These are phyloP conservation scores for Tetraselmis chui DNA, from an alignment of 139 green algal species.

Conservation along the genomic window DNA sequence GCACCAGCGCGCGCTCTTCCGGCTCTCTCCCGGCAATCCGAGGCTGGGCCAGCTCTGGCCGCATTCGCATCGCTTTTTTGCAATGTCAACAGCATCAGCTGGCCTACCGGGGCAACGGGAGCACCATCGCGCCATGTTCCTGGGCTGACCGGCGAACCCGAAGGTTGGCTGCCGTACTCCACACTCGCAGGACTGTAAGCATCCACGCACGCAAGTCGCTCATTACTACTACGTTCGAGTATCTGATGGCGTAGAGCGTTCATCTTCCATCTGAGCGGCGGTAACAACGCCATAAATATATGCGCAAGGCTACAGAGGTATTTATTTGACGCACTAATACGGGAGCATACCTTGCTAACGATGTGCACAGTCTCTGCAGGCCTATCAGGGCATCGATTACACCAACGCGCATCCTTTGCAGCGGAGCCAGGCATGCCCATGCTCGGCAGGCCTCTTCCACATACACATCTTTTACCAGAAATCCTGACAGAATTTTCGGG, in stretches of 20 bases:
- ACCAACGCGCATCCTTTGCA: not conserved
- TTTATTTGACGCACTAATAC: too few relatives aligned
- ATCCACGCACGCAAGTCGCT: too few relatives aligned
- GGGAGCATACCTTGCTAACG: too few relatives aligned
- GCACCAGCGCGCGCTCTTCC: not conserved
- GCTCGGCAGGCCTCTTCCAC: not conserved
- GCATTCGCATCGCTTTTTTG: not conserved
- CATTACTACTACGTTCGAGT: too few relatives aligned
- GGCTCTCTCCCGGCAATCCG: not conserved
- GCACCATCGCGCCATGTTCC: not conserved
- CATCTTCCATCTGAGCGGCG: too few relatives aligned
- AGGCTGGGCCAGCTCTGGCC: not conserved
- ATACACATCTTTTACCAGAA: not conserved
- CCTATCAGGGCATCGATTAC: not conserved
- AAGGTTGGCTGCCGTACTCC: not conserved
- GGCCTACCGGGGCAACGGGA: not conserved
- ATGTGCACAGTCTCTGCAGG: not conserved
- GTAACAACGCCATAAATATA: too few relatives aligned
- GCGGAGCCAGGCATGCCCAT: not conserved
- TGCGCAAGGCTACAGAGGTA: too few relatives aligned
- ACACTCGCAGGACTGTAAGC: conserved; percentile 1
- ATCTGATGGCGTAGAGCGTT: too few relatives aligned
- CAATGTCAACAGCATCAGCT: not conserved
- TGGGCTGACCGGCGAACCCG: not conserved
- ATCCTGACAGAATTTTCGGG: not conserved